Conservation (phyloP, 2,329 filamentous ascomycete genomes). For the Colletotrichum sublineola region DNA sequence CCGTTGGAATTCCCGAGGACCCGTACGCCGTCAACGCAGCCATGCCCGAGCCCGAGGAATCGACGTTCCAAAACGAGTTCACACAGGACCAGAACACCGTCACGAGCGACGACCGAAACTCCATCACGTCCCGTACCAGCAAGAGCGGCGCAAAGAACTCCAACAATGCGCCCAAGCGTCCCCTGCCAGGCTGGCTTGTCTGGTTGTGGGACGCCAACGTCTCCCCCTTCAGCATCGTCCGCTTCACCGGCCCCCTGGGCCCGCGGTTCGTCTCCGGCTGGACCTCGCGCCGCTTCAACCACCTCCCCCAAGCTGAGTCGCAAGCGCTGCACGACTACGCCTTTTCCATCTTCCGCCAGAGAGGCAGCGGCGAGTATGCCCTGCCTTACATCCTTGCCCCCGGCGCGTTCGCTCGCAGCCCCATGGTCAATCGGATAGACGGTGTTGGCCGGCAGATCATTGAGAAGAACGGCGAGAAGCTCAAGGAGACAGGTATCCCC, state of each 20-base stretch:
- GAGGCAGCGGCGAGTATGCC: slow-evolving; percentile 93
- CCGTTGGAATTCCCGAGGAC: slow-evolving; percentile 94
- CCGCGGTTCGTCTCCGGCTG: slow-evolving; percentile 94
- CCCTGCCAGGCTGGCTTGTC: slow-evolving; percentile 85
- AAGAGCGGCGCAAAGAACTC: slow-evolving; percentile 54
- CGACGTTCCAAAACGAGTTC: slow-evolving; percentile 82
- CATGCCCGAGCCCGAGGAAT: slow-evolving; percentile 82
- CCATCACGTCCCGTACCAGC: slow-evolving; percentile 46
- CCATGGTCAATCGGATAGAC: slow-evolving; percentile 88
- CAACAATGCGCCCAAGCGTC: slow-evolving; percentile 60
- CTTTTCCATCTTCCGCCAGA: slow-evolving; percentile 93
- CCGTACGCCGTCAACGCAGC: slow-evolving; percentile 87
- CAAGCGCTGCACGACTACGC: slow-evolving; percentile 92
- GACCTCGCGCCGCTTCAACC: slow-evolving; percentile 93
- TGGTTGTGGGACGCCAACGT: slow-evolving; percentile 98
- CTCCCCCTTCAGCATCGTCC: slow-evolving; percentile 91
- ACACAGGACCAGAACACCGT: slow-evolving; percentile 76
- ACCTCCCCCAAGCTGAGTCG: slow-evolving; percentile 84
- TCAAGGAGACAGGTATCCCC: slow-evolving; percentile 77
- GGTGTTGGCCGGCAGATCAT: slow-evolving; percentile 82
- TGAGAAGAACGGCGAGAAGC: slow-evolving; percentile 44
- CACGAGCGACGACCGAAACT: slow-evolving; percentile 56
- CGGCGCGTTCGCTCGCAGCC: slow-evolving; percentile 89
- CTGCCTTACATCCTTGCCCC: slow-evolving; percentile 93
- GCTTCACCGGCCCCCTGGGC: slow-evolving; percentile 88